Evolutionary conservation across 75 land plant genomes (phyloP), one percentile per base, ranked within the genome.

Genomic region (Picea glauca): DNA sequence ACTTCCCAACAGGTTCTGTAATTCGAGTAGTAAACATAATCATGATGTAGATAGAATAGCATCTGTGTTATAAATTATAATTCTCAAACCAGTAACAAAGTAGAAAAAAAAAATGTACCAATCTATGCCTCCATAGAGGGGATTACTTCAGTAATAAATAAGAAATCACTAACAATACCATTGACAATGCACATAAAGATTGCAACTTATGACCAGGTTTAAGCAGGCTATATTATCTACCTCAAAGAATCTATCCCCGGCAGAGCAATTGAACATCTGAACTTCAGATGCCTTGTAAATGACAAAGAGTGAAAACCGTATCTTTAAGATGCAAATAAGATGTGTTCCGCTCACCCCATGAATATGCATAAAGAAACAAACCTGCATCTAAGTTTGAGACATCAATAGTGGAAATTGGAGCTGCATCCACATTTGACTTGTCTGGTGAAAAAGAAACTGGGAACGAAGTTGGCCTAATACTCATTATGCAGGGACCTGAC

Each of bases 391-490:
- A 85, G 77, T 72, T 80, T 88, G 96, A 91, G 78, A 90, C 90
- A 81, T 96, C 95, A 85, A 94, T 87, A 61, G 84, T 82, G 32
- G 88, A 76, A 35, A 96, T 83, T 30, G 90, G 83, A 78, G 90
- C 86, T 13, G 74, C 79, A 62, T 78, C 80, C 58, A 83, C 70
- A 60, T 62, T 78, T 77, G 83, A 72, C 70, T 79, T 79, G 74
- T 75, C 80, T 32, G 80, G 63, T 12, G 58, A 75, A 5, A 73
- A 1, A 7, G 79, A 61, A 13, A 81, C 67, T 20, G 93, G 84
- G 66, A 96, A 96, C 63, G 98, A 92, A 63, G 99, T 96, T 32
- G 93, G 81, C 81, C 98, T 86, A 58, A 96, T 80, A 11, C 92
- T 92, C 85, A 94, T 57, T 83, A 92, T 85, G 82, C 98, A 96